phyloP scores from a whole-genome alignment of 2,329 filamentous ascomycete species.

The Hymenoscyphus infarciens region DNA sequence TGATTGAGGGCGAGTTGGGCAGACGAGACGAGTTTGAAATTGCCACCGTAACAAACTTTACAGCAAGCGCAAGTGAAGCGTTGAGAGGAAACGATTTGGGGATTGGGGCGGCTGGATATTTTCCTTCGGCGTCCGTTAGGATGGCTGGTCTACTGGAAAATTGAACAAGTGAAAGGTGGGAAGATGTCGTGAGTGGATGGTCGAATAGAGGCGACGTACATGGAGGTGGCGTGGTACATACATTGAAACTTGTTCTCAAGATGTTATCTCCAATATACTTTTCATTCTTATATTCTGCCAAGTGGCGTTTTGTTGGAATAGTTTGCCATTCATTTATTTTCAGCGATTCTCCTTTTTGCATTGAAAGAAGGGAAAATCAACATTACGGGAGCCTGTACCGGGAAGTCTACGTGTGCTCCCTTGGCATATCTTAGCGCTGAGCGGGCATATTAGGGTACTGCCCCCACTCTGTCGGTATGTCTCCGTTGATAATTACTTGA shows the following conservation, averaged over 20 bases:
- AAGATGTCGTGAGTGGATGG: not conserved
- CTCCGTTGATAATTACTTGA: too few relatives aligned
- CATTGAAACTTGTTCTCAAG: not conserved
- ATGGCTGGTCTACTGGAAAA: not conserved
- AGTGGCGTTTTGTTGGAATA: not conserved
- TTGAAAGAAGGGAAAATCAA: too few relatives aligned
- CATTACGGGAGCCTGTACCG: too few relatives aligned
- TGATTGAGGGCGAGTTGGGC: not conserved
- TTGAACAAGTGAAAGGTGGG: not conserved
- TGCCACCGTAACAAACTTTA: not conserved
- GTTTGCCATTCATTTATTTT: too few relatives aligned
- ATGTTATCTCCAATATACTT: not conserved
- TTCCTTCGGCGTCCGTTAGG: not conserved
- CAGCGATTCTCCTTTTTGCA: too few relatives aligned
- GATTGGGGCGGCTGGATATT: not conserved
- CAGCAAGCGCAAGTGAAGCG: not conserved
- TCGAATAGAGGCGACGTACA: not conserved
- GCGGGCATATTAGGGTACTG: too few relatives aligned
- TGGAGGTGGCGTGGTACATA: slow-evolving; percentile 1
- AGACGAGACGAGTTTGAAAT: not conserved
- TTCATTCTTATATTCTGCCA: not conserved
- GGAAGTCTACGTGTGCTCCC: too few relatives aligned
- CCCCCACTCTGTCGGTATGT: too few relatives aligned
- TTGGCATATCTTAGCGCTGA: too few relatives aligned
- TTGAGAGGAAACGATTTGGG: not conserved